A percentile compares a stretch with the other conserved stretches of the same genome.
Evolutionary conservation across 2,329 filamentous ascomycete species (phyloP).

Genomic region (Penicillium palitans): DNA sequence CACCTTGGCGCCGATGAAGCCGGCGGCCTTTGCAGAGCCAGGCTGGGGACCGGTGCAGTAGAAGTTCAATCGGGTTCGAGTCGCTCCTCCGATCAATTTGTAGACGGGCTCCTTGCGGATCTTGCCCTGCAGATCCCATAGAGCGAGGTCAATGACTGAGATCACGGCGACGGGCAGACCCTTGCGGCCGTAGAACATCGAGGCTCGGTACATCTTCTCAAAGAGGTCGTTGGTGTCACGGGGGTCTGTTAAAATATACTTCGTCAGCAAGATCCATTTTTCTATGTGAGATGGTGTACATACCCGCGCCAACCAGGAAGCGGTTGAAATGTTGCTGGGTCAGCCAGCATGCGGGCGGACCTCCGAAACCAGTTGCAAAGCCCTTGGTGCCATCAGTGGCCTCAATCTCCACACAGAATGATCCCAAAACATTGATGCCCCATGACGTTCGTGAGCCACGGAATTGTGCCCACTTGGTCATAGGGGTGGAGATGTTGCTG

Average conservation of each 20-base stretch:
- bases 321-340: constrained; percentile 91
- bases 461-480: constrained; percentile 86
- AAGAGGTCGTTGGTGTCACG: constrained; percentile 89
- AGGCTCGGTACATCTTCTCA: constrained; percentile 93
- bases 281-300: constrained; percentile 12
- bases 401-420: constrained; percentile 88
- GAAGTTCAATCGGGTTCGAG: constrained; percentile 78
- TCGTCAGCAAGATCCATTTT: neutral
- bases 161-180: constrained; percentile 87
- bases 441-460: constrained; percentile 84
- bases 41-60: constrained; percentile 94
- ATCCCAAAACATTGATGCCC: constrained; percentile 94
- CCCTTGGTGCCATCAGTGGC: constrained; percentile 88
- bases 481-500: constrained; percentile 87
- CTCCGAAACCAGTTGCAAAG: constrained; percentile 91
- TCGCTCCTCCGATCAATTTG: constrained; percentile 89
- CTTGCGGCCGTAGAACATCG: constrained; percentile 96
- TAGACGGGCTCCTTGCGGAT: constrained; percentile 91
- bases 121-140: constrained; percentile 93
- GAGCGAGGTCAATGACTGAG: constrained; percentile 86
- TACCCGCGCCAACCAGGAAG: constrained; percentile 78
- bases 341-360: constrained; percentile 90
- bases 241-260: constrained; percentile 58
- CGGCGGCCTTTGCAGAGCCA: constrained; percentile 75
- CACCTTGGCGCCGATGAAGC: constrained; percentile 89